Conservation (phyloP, 2,329 filamentous ascomycete species). For the Coniella vitis region DNA sequence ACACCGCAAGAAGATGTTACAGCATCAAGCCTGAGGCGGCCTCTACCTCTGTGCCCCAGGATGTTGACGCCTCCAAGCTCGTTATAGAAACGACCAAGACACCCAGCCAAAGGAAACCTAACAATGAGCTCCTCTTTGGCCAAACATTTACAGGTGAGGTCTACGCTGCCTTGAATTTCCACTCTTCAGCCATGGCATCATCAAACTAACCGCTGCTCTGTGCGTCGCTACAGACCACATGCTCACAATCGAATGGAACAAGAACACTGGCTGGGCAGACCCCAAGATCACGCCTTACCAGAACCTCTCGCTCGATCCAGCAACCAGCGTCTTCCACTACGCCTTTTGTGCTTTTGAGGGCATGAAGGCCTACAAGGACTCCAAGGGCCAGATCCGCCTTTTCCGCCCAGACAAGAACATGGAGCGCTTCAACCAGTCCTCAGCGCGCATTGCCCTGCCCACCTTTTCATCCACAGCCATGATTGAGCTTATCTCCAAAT, state of each 20-base stretch:
- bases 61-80: constrained; percentile 73
- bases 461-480: constrained; percentile 70
- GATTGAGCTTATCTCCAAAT: constrained; percentile 73
- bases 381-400: constrained; percentile 67
- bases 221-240: constrained; percentile 75
- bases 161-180: not conserved
- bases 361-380: constrained; percentile 98
- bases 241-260: constrained; percentile 90
- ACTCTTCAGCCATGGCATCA: not conserved
- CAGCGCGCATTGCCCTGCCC: constrained; percentile 85
- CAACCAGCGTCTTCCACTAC: constrained; percentile 97
- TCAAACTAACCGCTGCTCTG: not conserved
- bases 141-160: constrained; percentile 80
- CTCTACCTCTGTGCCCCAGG: constrained; percentile 48
- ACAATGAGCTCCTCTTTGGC: constrained; percentile 83
- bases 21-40: constrained; percentile 47
- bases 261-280: constrained; percentile 72
- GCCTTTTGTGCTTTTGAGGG: constrained; percentile 98
- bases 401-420: constrained; percentile 98
- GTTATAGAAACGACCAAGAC: constrained; percentile 65
- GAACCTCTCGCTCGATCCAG: constrained; percentile 92
- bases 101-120: constrained; percentile 67
- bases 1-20: constrained; percentile 36
- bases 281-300: constrained; percentile 89
- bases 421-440: constrained; percentile 86